A percentile compares a stretch with the other conserved stretches of the same genome.
These are phyloP conservation scores for Moelleriella libera DNA, from an alignment of 2,329 filamentous ascomycete genomes.

Conservation along the genomic window DNA sequence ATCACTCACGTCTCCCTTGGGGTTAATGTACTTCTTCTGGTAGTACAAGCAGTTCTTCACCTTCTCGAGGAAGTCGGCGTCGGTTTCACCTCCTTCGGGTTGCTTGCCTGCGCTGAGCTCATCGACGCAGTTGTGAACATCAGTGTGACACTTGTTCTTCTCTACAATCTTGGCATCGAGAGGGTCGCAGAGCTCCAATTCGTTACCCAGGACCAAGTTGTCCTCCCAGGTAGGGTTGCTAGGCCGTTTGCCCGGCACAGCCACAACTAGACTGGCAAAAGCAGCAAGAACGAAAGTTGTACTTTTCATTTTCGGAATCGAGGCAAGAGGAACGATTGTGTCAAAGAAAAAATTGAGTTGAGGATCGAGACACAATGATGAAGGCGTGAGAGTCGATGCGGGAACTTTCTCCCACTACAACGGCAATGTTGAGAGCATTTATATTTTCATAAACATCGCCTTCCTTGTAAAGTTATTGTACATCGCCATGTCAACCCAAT, in stretches of 20 bases:
- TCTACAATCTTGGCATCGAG: not conserved
- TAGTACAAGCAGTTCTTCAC: not conserved
- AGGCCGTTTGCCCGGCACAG: not conserved
- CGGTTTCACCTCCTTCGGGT: not conserved
- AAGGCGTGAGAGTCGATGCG: too few species aligned
- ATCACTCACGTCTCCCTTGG: not conserved
- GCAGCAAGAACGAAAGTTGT: not conserved
- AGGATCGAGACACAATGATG: too few species aligned
- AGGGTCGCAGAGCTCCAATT: not conserved
- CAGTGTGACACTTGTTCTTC: not conserved
- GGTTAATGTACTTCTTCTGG: not conserved
- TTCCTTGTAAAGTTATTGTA: too few species aligned
- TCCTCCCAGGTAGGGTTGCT: not conserved
- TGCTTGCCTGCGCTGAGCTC: not conserved
- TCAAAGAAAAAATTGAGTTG: not conserved
- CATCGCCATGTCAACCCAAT: too few species aligned
- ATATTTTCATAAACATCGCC: too few species aligned
- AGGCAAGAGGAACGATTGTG: not conserved
- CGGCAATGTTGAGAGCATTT: too few species aligned
- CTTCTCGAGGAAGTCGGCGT: not conserved
- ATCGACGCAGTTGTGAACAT: not conserved
- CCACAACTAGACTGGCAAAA: not conserved
- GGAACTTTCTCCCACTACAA: too few species aligned
- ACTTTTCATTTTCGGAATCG: not conserved
- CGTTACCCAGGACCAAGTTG: not conserved